Percentiles rank a stretch among this genome's conserved stretches.
phyloP scores from a whole-genome alignment of 1,284 basidiomycete species.

The Ganoderma leucocontextum region DNA sequence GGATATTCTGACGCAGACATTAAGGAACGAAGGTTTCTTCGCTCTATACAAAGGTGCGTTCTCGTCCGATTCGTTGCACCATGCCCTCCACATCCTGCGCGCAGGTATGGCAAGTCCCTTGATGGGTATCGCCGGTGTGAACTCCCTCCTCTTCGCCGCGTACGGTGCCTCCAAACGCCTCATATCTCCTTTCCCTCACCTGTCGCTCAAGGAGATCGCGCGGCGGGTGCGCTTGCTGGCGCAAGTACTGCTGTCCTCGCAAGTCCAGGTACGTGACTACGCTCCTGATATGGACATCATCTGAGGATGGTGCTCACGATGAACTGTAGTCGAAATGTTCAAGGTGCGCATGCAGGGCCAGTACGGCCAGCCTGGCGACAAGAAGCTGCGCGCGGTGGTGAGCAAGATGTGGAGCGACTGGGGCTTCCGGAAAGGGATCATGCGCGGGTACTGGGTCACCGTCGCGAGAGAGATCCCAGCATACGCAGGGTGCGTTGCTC shows the following conservation, averaged over 20 bases:
- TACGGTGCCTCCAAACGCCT: slow-evolving; percentile 85
- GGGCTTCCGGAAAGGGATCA: slow-evolving; percentile 88
- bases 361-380: slow-evolving; percentile 80
- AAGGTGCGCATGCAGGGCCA: slow-evolving; percentile 99
- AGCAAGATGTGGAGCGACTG: slow-evolving; percentile 86
- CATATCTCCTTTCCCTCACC: slow-evolving; percentile 87
- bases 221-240: slow-evolving; percentile 92
- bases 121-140: slow-evolving; percentile 95
- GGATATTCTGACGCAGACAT: slow-evolving; percentile 85
- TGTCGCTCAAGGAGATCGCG: slow-evolving; percentile 84
- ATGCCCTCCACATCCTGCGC: not conserved
- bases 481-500: slow-evolving; percentile 79
- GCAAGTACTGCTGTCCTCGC: slow-evolving; percentile 89
- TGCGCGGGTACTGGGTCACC: slow-evolving; percentile 98
- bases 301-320: not conserved
- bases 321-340: slow-evolving; percentile 79
- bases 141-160: slow-evolving; percentile 93
- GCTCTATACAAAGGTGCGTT: slow-evolving; percentile 87
- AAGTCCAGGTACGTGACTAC: slow-evolving; percentile 72
- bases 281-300: not conserved
- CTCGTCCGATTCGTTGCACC: no score
- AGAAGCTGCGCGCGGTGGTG: slow-evolving; percentile 76
- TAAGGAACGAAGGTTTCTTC: slow-evolving; percentile 88
- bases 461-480: slow-evolving; percentile 93
- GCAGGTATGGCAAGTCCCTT: slow-evolving; percentile 92